phyloP scores from a whole-genome alignment of 495 filamentous ascomycete species.

The Sporormia fimetaria region DNA sequence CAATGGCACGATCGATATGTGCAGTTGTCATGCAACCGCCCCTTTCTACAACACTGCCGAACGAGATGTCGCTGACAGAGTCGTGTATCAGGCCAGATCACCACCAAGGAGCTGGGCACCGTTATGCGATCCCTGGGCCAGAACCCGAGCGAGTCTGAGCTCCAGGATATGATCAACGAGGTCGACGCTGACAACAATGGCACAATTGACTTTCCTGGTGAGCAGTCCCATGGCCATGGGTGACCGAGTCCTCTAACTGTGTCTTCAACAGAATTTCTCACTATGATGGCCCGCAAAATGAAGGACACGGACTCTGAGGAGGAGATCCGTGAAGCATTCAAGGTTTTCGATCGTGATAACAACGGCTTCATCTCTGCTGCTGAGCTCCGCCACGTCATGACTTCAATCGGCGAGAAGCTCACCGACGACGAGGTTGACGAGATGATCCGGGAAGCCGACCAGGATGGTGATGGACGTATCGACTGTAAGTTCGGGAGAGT shows the following conservation, averaged over 20 bases:
- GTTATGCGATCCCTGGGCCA: conserved; percentile 99
- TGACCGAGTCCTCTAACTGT: conserved; percentile 1
- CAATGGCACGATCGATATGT: too few species aligned
- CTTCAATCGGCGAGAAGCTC: conserved; percentile 97
- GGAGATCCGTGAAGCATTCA: conserved; percentile 89
- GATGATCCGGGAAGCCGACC: conserved; percentile 99
- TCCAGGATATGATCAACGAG: conserved; percentile 99
- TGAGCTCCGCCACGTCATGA: conserved; percentile 98
- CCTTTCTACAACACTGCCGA: background rate
- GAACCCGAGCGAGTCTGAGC: conserved; percentile 96
- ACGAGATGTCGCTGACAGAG: background rate
- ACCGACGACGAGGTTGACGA: conserved; percentile 99
- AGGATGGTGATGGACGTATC: conserved; percentile 94
- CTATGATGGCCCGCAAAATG: conserved; percentile 99
- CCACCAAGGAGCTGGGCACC: conserved; percentile 96
- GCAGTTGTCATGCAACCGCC: background rate
- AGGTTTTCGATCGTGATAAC: conserved; percentile 99
- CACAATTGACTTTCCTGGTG: conserved; percentile 98
- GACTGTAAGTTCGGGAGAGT: conserved; percentile 52
- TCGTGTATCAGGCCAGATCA: conserved; percentile 73
- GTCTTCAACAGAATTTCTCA: conserved; percentile 68
- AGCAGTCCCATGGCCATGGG: background rate
- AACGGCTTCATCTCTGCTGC: conserved; percentile 98
- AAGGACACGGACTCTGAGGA: conserved; percentile 99
- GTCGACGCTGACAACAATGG: conserved; percentile 99